Percentiles rank a stretch among this genome's conserved stretches.
phyloP scores from a whole-genome alignment of 2,329 filamentous ascomycete genomes.

The Fusarium ramigenum region DNA sequence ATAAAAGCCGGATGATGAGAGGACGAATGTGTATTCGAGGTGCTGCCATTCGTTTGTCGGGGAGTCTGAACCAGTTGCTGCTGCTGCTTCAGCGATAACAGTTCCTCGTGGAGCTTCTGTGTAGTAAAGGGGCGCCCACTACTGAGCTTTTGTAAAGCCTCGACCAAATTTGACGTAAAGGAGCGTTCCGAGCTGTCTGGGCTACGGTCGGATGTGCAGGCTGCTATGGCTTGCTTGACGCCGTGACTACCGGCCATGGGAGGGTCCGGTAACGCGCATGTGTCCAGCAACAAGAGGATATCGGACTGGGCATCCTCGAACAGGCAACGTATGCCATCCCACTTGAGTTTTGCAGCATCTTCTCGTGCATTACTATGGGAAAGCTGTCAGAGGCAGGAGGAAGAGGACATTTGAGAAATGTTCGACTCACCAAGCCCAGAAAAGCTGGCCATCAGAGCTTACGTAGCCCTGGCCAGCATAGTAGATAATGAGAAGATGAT shows the following conservation, averaged over 20 bases:
- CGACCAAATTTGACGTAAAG: slow-evolving; percentile 66
- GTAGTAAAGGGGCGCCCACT: slow-evolving; percentile 64
- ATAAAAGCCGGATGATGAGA: slow-evolving; percentile 62
- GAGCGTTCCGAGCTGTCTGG: slow-evolving; percentile 59
- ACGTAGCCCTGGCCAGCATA: slow-evolving; percentile 70
- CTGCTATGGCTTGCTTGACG: slow-evolving; percentile 70
- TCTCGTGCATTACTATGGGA: slow-evolving; percentile 62
- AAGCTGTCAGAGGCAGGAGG: slow-evolving; percentile 48
- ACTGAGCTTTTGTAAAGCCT: slow-evolving; percentile 64
- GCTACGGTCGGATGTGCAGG: slow-evolving; percentile 62
- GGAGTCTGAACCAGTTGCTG: slow-evolving; percentile 55
- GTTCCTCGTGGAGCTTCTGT: slow-evolving; percentile 66
- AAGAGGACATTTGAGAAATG: slow-evolving; percentile 27
- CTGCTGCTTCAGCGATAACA: slow-evolving; percentile 56
- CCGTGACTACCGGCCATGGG: slow-evolving; percentile 62
- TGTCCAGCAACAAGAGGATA: slow-evolving; percentile 69
- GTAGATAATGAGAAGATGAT: slow-evolving; percentile 71
- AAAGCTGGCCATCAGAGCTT: slow-evolving; percentile 68
- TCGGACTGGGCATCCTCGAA: slow-evolving; percentile 72
- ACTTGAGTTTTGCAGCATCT: slow-evolving; percentile 69
- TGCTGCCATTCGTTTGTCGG: slow-evolving; percentile 58
- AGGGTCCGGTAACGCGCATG: slow-evolving; percentile 65
- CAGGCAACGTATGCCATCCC: slow-evolving; percentile 69
- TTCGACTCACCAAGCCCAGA: slow-evolving; percentile 71
- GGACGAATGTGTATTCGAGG: slow-evolving; percentile 47